Base-by-base conservation (phyloP, 441 rosid species). In the Adansonia madagascariensis region DNA sequence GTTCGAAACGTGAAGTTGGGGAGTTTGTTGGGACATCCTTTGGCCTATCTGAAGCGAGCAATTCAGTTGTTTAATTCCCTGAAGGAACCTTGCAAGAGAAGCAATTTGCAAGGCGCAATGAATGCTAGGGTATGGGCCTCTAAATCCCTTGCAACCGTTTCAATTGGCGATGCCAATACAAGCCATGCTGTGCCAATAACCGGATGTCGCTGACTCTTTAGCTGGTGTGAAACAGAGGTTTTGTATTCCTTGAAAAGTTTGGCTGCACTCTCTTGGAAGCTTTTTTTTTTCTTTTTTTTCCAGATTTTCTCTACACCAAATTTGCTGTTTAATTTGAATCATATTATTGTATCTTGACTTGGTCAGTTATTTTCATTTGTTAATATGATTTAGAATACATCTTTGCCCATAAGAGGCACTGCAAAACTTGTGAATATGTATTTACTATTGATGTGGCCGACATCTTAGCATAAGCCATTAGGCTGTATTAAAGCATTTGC, bases 111-210 rank as follows among this genome's bases (percentile, higher is more conserved):
- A 81, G 92, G 99, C 73, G 97, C 99, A 0, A 85, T 92, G 86
- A 93, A 87, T 77, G 98, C 99, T 1, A 86, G 92, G 76, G 94
- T 94, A 8, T 94, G 97, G 99, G 95, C 95, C 5, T 94, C 99
- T 1, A 94, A 95, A 82, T 94, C 99, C 63, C 93, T 95, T 39
- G 99, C 94, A 1, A 91, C 95, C 3, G 98, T 95, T 74, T 89
- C 99, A 2, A 89, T 95, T 0, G 97, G 98, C 3, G 97, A 93
- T 62, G 88, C 93, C 14, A 90, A 92, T 82, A 82, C 91, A 24
- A 89, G 91, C 85, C 79, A 92, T 71, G 81, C 78, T 74, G 60
- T 80, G 47, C 74, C 80, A 3, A 50, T 73, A 15, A 78, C 78
- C 53, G 88, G 80, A 56, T 75, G 77, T 20, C 71, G 47, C 80